phyloP scores from a whole-genome alignment of 306 rosid genomes.

The Prosopis cineraria region DNA sequence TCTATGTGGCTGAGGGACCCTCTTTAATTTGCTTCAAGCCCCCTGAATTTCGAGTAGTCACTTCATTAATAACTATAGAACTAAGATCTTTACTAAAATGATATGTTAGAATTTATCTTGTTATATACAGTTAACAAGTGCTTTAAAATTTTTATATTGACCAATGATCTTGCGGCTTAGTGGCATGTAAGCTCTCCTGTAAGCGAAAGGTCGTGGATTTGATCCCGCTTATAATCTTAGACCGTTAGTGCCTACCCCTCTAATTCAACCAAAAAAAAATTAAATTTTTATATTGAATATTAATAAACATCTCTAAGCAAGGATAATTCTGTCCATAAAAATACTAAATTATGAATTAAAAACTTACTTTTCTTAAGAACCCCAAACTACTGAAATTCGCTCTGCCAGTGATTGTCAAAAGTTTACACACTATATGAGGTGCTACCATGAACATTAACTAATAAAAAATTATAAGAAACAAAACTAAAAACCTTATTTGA shows the following conservation, averaged over 20 bases:
- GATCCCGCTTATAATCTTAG: too few relatives aligned
- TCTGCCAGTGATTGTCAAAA: not conserved
- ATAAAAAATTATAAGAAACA: constrained; percentile 13
- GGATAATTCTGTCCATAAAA: not conserved
- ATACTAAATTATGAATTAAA: not conserved
- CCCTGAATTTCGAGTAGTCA: not conserved
- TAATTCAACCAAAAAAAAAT: too few relatives aligned
- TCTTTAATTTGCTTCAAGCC: not conserved
- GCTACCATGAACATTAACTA: not conserved
- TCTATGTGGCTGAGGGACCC: not conserved
- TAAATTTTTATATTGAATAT: not conserved
- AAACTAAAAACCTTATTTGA: constrained; percentile 1
- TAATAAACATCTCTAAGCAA: not conserved
- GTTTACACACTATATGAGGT: not conserved
- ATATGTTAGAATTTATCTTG: not conserved
- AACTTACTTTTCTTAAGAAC: not conserved
- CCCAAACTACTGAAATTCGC: not conserved
- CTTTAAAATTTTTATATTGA: not conserved
- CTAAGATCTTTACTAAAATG: not conserved
- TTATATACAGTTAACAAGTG: not conserved
- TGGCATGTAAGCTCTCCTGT: too few relatives aligned
- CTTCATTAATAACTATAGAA: not conserved
- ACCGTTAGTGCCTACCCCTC: too few relatives aligned
- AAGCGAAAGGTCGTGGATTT: too few relatives aligned
- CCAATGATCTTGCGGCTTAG: too few relatives aligned